A percentile compares a stretch with the other conserved stretches of the same genome.
These are phyloP conservation scores for Ceratocystis diversiconidia DNA, from an alignment of 2,329 filamentous ascomycete genomes.

Conservation along the genomic window DNA sequence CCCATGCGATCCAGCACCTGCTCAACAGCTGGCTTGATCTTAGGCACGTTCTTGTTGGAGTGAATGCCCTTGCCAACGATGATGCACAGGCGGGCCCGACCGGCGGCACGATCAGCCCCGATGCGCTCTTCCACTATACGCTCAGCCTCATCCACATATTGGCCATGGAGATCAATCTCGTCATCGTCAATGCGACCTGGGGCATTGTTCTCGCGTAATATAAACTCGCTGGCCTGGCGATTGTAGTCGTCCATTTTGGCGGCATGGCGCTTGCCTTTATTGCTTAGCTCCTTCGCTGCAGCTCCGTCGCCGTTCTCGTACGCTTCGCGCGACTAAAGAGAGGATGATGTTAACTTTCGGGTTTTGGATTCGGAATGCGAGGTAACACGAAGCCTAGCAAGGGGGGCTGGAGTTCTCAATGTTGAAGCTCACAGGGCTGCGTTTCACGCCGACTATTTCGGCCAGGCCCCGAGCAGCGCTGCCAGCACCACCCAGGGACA, in stretches of 20 bases:
- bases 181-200: slow-evolving; percentile 58
- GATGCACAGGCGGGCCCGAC: slow-evolving; percentile 75
- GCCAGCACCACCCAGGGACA: background rate
- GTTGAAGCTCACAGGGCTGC: background rate
- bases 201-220: slow-evolving; percentile 91
- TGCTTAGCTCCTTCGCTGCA: slow-evolving; percentile 66
- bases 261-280: slow-evolving; percentile 74
- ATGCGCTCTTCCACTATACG: slow-evolving; percentile 79
- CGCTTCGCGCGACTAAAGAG: slow-evolving; percentile 54
- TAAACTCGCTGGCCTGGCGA: slow-evolving; percentile 78
- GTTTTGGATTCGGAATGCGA: background rate
- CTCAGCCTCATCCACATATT: slow-evolving; percentile 83
- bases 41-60: slow-evolving; percentile 66
- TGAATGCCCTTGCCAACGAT: slow-evolving; percentile 96
- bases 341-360: background rate
- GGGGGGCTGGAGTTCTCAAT: background rate
- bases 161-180: slow-evolving; percentile 86
- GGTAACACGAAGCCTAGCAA: background rate
- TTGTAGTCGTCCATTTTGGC: slow-evolving; percentile 79
- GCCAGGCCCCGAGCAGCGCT: background rate
- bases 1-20: slow-evolving; percentile 71
- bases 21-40: slow-evolving; percentile 91
- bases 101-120: slow-evolving; percentile 55
- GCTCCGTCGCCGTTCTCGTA: slow-evolving; percentile 74
- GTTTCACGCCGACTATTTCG: background rate